A percentile compares a stretch with the other conserved stretches of the same genome.
These are phyloP conservation scores for Diophrys appendiculata DNA, from an alignment of 73 alveolate species.

Conservation along the genomic window DNA sequence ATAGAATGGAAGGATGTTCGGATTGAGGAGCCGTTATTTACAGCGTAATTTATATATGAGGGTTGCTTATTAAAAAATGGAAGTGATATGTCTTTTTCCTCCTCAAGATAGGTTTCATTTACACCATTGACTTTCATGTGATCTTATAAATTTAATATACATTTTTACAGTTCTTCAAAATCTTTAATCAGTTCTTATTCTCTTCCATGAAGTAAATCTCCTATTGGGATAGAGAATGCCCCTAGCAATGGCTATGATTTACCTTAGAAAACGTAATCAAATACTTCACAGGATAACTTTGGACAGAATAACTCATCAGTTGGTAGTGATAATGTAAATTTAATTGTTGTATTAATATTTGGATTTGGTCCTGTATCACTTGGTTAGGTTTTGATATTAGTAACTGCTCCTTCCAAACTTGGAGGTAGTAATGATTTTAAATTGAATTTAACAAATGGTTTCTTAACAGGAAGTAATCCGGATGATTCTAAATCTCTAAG, in stretches of 20 bases:
- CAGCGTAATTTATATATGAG: neutral
- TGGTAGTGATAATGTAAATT: conserved; percentile 77
- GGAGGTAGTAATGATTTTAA: conserved; percentile 77
- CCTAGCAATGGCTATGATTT: conserved; percentile 81
- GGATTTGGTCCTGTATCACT: conserved; percentile 86
- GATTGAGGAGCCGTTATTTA: neutral
- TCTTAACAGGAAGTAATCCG: conserved; percentile 82
- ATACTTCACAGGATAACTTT: conserved; percentile 78
- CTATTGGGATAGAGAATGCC: conserved; percentile 65
- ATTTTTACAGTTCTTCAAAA: neutral
- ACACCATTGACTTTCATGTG: neutral
- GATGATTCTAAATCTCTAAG: conserved; percentile 79
- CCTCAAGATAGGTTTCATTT: neutral
- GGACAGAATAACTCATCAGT: conserved; percentile 81
- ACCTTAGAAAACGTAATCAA: conserved; percentile 83
- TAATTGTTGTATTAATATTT: conserved; percentile 75
- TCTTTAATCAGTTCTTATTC: conserved; percentile 25
- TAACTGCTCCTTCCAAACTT: conserved; percentile 60
- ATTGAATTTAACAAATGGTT: conserved; percentile 82
- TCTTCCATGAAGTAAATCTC: conserved; percentile 40
- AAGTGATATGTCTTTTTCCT: neutral
- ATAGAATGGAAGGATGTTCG: neutral
- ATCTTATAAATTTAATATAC: neutral
- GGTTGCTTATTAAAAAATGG: neutral
- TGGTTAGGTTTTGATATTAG: conserved; percentile 77